Percentiles rank a stretch among this genome's conserved stretches.
These are phyloP conservation scores for Macrocybe gigantea DNA, from an alignment of 768 basidiomycete species.

Conservation along the genomic window DNA sequence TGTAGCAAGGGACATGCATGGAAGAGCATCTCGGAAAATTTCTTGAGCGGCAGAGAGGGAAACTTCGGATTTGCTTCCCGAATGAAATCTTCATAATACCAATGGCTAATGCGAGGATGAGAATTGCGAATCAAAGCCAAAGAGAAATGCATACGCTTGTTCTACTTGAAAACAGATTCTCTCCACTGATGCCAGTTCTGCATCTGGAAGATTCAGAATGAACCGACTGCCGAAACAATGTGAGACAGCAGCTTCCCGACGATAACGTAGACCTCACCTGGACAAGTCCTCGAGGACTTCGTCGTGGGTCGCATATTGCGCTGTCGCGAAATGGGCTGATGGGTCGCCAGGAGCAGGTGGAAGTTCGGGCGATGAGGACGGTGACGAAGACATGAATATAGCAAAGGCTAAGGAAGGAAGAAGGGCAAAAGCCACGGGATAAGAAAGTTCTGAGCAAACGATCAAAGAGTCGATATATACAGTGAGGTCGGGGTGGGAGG, in stretches of 20 bases:
- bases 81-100: conserved; percentile 99
- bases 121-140: conserved; percentile 8
- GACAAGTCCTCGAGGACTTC: conserved; percentile 90
- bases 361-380: conserved; percentile 76
- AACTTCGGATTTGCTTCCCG: conserved; percentile 86
- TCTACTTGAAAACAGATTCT: conserved; percentile 98
- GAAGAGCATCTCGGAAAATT: conserved; percentile 90
- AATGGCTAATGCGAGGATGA: conserved; percentile 57
- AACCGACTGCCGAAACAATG: conserved; percentile 60
- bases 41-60: conserved; percentile 84
- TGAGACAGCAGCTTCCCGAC: conserved; percentile 3
- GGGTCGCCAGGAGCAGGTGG: conserved; percentile 31
- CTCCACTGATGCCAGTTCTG: conserved; percentile 86
- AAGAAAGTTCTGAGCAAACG: conserved; percentile 12
- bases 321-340: too few species aligned
- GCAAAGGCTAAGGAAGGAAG: conserved; percentile 15
- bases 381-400: conserved; percentile 64
- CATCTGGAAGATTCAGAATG: conserved; percentile 91
- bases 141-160: conserved; percentile 71
- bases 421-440: conserved; percentile 10
- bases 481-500: conserved; percentile 9
- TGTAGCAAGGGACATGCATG: conserved; percentile 76
- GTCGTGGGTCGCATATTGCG: conserved; percentile 63
- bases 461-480: conserved; percentile 12
- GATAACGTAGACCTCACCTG: conserved; percentile 43